Evolutionary conservation across 768 basidiomycete species (phyloP), one percentile per base, ranked within the genome.

Genomic region (Phanerochaete carnosa): DNA sequence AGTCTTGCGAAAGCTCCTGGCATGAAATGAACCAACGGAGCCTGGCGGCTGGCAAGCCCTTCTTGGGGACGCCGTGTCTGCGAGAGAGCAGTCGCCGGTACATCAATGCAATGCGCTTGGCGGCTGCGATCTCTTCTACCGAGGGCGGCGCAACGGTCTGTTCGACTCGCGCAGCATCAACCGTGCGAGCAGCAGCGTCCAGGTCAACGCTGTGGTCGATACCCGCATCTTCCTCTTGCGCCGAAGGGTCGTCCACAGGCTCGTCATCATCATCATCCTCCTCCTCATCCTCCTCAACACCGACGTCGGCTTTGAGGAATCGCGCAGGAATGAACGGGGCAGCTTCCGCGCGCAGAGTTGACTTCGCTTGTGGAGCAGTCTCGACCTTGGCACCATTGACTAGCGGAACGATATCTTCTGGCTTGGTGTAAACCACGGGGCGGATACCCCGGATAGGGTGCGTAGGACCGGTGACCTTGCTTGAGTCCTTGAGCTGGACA

Each of bases 111-210:
- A 64, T 57, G 35, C 39, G 22, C 29, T 30, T n/a, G 5, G 62
- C 62, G 3, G 62, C 62, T 9, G 19, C 23, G 6, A 64, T 60
- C 30, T 64, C 62, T 22, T 57, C 47, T 47, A 50, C 58, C 5
- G 59, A 57, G 1, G 58, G 62, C 9, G 62, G 54, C 2, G 53
- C 33, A 2, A 37, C n/a, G 11, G 47, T 19, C 26, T 64, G 51
- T 15, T 64, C 54, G 33, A 52, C 49, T 2, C 45, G 52, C 2
- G 29, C 55, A 16, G 53, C 55, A 45, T 63, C 62, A 13, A 45
- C 58, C 15, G 59, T 30, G 28, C 32, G 56, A 12, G 60, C 60
- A 29, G 60, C 55, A 12, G 60, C 55, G 28, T 61, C 60, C 3
- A 33, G 25, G 43, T 61, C 60, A 9, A 61, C n/a, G 9, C 45